Conservation (phyloP, 176 grass and related monocot species). For the Puya raimondii region DNA sequence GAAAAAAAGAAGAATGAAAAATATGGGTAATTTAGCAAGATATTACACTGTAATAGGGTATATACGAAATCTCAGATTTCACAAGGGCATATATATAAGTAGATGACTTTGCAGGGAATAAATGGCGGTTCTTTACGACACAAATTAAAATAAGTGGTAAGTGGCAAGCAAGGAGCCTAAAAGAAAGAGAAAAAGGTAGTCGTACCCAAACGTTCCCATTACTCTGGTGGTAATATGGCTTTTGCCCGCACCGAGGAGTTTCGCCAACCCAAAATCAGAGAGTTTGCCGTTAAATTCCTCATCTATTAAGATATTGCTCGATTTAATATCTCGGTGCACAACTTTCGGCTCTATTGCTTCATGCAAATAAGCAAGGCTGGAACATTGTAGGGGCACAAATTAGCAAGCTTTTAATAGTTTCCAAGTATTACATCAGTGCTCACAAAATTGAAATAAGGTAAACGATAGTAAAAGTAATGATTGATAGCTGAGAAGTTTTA, state of each 20-base stretch:
- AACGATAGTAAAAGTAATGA: background rate
- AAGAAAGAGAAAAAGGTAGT: background rate
- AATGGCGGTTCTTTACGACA: too few species aligned
- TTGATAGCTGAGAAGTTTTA: constrained; percentile 20
- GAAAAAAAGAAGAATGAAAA: too few species aligned
- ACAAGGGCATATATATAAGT: too few species aligned
- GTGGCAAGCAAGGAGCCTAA: background rate
- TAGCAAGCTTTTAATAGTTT: background rate
- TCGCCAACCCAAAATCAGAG: constrained; percentile 83
- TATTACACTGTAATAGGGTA: too few species aligned
- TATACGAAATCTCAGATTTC: too few species aligned
- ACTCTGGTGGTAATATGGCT: constrained; percentile 79
- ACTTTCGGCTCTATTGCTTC: constrained; percentile 93
- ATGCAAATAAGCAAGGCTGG: constrained; percentile 79
- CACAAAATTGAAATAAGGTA: background rate
- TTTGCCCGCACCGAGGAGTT: constrained; percentile 73
- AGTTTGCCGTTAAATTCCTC: constrained; percentile 86
- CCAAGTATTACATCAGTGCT: background rate
- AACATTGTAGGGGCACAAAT: constrained; percentile 1
- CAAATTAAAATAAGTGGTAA: background rate
- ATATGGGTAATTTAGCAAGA: too few species aligned
- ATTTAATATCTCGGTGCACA: constrained; percentile 90
- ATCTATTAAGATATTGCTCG: constrained; percentile 81
- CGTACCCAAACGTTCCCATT: constrained; percentile 88
- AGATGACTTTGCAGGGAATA: too few species aligned